These are phyloP conservation scores for Heliamphora pulchella DNA, from an alignment of 179 eudicot genomes.

Conservation along the genomic window DNA sequence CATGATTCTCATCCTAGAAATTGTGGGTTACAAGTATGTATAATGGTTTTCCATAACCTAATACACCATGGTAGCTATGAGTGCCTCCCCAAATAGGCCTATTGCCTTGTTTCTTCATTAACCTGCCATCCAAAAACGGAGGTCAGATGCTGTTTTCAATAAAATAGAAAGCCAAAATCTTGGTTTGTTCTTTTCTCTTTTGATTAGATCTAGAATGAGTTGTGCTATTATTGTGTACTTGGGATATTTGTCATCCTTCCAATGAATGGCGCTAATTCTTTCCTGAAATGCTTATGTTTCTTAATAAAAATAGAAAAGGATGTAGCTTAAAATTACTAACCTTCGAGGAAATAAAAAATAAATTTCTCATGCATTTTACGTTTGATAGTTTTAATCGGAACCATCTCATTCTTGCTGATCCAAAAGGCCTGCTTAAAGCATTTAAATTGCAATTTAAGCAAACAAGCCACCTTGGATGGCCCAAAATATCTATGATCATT, in stretches of 20 bases:
- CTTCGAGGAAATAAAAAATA: too few species aligned
- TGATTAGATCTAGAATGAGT: not conserved
- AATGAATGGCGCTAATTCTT: not conserved
- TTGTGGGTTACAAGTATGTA: not conserved
- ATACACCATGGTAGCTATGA: not conserved
- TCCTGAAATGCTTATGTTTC: too few species aligned
- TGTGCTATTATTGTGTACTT: not conserved
- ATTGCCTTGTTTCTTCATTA: not conserved
- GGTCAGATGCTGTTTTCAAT: not conserved
- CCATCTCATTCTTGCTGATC: conserved; percentile 4
- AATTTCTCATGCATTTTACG: too few species aligned
- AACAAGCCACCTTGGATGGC: not conserved
- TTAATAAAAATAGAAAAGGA: not conserved
- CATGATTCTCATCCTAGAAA: not conserved
- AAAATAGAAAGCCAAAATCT: not conserved
- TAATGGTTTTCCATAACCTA: too few species aligned
- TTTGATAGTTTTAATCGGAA: not conserved
- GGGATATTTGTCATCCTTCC: not conserved
- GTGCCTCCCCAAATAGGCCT: not conserved
- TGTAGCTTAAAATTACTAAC: too few species aligned
- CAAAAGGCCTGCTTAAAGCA: conserved; percentile 1
- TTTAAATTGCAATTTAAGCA: not conserved
- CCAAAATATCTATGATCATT: too few species aligned
- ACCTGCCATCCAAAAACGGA: not conserved
- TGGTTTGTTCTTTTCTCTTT: not conserved